Evolutionary conservation across 257 asterid species (phyloP).

Genomic region (Scutellaria barbata): DNA sequence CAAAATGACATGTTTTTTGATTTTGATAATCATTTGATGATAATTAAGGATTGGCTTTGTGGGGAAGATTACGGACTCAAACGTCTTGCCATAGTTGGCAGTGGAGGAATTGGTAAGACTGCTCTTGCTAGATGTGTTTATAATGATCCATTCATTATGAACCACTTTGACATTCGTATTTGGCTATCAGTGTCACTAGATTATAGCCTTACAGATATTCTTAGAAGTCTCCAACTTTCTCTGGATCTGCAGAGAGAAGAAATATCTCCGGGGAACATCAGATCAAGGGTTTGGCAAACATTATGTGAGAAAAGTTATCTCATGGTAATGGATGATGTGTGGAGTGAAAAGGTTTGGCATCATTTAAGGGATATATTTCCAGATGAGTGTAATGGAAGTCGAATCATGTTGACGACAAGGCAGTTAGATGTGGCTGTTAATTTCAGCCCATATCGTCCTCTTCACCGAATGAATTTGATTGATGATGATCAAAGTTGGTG

Average conservation of each 20-base stretch:
- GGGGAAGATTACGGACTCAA: not conserved
- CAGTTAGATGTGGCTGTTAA: no score
- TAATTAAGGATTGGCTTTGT: not conserved
- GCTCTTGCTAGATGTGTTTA: not conserved
- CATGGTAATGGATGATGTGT: no score
- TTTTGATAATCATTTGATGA: not conserved
- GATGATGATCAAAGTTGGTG: no score
- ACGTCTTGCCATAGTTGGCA: not conserved
- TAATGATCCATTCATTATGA: not conserved
- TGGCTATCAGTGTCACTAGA: not conserved
- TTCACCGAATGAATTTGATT: no score
- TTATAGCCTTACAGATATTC: not conserved
- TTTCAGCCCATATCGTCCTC: no score
- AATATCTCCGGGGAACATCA: no score
- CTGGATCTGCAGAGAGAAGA: not conserved
- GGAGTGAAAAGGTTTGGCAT: not conserved
- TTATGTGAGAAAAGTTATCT: no score
- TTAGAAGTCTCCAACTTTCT: not conserved
- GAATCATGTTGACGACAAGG: no score
- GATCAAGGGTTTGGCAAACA: no score
- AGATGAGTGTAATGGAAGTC: not conserved
- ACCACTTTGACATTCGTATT: not conserved
- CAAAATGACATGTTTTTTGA: not conserved
- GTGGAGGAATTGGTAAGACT: not conserved
- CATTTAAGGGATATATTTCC: not conserved